Evolutionary conservation across 768 basidiomycete species (phyloP).

Genomic region (Cystofilobasidium bisporidii): DNA sequence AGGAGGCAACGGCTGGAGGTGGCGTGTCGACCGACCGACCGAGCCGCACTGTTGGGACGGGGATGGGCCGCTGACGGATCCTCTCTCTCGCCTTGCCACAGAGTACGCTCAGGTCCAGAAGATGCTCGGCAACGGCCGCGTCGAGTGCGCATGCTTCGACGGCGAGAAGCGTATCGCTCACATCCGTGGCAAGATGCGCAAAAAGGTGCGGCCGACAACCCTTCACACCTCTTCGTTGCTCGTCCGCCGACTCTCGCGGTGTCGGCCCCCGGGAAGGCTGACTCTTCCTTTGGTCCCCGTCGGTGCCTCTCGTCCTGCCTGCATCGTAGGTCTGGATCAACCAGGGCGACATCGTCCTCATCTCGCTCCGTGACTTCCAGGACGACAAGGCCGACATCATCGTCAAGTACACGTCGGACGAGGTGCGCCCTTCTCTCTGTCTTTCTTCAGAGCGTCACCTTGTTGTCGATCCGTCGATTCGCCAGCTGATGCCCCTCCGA

Average conservation of each 20-base stretch:
- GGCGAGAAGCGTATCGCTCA: constrained; percentile 96
- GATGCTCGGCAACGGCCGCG: constrained; percentile 95
- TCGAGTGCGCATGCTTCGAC: constrained; percentile 96
- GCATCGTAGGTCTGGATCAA: constrained; percentile 86
- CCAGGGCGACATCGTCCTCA: constrained; percentile 88
- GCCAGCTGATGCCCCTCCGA: too few species aligned
- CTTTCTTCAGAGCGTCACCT: neutral
- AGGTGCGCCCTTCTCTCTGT: constrained; percentile 44
- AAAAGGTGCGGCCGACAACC: constrained; percentile 60
- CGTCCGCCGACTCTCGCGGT: too few species aligned
- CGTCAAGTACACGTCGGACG: constrained; percentile 96
- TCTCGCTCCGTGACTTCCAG: constrained; percentile 96
- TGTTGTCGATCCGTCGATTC: too few species aligned
- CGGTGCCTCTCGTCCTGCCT: too few species aligned
- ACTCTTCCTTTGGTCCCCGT: too few species aligned
- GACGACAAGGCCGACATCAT: constrained; percentile 99
- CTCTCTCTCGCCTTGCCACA: constrained; percentile 29
- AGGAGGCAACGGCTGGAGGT: too few species aligned
- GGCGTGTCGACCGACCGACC: too few species aligned
- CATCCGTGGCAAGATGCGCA: constrained; percentile 98
- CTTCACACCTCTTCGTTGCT: neutral
- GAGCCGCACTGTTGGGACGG: too few species aligned
- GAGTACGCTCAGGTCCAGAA: constrained; percentile 97
- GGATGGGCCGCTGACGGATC: too few species aligned
- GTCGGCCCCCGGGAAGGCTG: too few species aligned